A percentile compares a stretch with the other conserved stretches of the same genome.
phyloP scores from a whole-genome alignment of 495 filamentous ascomycete genomes.

The Elasticomyces elasticus region DNA sequence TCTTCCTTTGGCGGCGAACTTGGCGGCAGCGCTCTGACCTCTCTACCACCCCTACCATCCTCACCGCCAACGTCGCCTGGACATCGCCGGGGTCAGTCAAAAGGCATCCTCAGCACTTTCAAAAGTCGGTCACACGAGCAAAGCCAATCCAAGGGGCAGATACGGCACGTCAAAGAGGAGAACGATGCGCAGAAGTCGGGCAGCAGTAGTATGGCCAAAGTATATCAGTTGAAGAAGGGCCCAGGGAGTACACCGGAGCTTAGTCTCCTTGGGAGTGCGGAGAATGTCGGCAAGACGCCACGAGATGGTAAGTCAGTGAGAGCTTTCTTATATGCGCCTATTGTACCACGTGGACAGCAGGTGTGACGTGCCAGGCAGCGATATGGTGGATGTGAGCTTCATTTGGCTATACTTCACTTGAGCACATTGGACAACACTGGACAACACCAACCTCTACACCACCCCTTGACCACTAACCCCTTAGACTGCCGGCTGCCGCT shows the following conservation, averaged over 20 bases:
- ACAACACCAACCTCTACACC: background rate
- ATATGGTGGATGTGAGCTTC: background rate
- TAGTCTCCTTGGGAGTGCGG: slow-evolving; percentile 22
- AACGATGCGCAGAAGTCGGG: slow-evolving; percentile 5
- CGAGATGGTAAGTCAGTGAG: slow-evolving; percentile 15
- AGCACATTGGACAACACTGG: background rate
- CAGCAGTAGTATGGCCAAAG: slow-evolving; percentile 21
- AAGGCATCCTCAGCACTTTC: slow-evolving; percentile 2
- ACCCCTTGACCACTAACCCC: too few species aligned
- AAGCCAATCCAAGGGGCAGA: background rate
- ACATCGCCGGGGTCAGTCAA: slow-evolving; percentile 10
- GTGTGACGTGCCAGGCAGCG: slow-evolving; percentile 2
- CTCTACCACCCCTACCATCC: slow-evolving; percentile 11
- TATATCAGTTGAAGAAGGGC: slow-evolving; percentile 28
- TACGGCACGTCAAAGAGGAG: slow-evolving; percentile 13
- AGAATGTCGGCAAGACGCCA: slow-evolving; percentile 7
- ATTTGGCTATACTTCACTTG: background rate
- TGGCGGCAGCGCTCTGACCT: background rate
- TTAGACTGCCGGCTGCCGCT: background rate
- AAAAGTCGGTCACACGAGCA: background rate
- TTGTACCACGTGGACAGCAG: background rate
- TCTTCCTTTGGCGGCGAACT: slow-evolving; percentile 21
- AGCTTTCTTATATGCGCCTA: slow-evolving; percentile 1
- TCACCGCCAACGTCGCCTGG: slow-evolving; percentile 13
- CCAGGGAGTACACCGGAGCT: slow-evolving; percentile 30